Conservation (phyloP, 73 alveolate genomes). For the Blepharisma stoltei region DNA sequence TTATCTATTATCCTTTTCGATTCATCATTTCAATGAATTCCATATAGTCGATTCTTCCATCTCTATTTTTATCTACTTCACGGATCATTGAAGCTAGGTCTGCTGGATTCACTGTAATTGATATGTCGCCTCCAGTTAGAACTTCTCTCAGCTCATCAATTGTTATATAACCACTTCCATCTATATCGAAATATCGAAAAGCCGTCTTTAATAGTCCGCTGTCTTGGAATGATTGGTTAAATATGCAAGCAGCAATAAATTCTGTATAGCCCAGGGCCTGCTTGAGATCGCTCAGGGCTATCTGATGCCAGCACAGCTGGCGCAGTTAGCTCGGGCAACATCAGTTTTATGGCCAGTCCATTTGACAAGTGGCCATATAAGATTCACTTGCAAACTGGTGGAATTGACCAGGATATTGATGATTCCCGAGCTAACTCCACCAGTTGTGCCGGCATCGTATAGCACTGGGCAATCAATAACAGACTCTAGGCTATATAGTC, state of each 20-base stretch:
- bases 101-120: conserved; percentile 32
- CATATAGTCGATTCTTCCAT: conserved; percentile 50
- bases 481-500: no score
- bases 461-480: no score
- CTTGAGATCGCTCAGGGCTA: no score
- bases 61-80: conserved; percentile 51
- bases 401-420: no score
- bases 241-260: conserved; percentile 67
- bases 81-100: conserved; percentile 26
- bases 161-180: conserved; percentile 70
- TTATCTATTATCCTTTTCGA: no score
- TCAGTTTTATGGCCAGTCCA: no score
- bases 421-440: no score
- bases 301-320: no score
- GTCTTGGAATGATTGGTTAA: conserved; percentile 46
- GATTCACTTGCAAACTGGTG: no score
- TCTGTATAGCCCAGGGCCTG: conserved; percentile 73
- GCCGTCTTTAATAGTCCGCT: conserved; percentile 57
- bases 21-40: conserved; percentile 54
- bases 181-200: conserved; percentile 45
- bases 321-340: no score
- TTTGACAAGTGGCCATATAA: no score
- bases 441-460: no score
- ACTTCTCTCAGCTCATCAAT: conserved; percentile 60
- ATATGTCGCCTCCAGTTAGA: conserved; percentile 22